phyloP scores from a whole-genome alignment of 495 filamentous ascomycete species.

The Neurospora sublineolata region DNA sequence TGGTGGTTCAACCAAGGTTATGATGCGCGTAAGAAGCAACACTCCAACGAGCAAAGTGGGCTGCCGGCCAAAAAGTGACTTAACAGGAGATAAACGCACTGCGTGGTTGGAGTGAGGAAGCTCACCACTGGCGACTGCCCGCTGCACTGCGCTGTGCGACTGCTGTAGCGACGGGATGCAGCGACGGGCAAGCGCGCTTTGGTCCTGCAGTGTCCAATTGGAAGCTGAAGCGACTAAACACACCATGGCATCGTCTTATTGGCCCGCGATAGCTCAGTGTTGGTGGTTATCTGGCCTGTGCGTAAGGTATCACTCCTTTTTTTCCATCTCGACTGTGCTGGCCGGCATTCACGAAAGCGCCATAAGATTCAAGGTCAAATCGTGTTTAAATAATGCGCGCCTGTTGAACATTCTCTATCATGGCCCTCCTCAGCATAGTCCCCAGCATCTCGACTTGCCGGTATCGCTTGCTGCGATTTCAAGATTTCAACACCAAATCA shows the following conservation, averaged over 20 bases:
- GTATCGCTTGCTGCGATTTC: not conserved
- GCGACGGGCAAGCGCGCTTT: not conserved
- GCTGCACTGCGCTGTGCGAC: not conserved
- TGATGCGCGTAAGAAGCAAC: not conserved
- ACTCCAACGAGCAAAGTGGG: not conserved
- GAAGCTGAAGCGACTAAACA: not conserved
- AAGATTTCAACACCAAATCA: not conserved
- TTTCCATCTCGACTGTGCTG: not conserved
- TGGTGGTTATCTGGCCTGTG: not conserved
- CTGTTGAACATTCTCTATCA: too few species aligned
- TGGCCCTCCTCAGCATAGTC: not conserved
- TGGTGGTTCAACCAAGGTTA: not conserved
- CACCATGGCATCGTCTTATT: not conserved
- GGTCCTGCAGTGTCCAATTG: not conserved
- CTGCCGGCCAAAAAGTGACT: not conserved
- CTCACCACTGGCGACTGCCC: not conserved
- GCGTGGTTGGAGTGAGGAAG: not conserved
- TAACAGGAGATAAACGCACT: not conserved
- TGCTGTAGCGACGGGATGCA: not conserved
- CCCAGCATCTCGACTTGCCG: not conserved
- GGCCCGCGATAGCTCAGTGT: not conserved
- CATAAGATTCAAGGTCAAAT: not conserved
- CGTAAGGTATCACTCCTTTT: not conserved
- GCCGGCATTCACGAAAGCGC: not conserved
- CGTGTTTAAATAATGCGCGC: too few species aligned